Base-by-base conservation (phyloP, 176 grass and related monocot genomes). In the Aegilops sharonensis region DNA sequence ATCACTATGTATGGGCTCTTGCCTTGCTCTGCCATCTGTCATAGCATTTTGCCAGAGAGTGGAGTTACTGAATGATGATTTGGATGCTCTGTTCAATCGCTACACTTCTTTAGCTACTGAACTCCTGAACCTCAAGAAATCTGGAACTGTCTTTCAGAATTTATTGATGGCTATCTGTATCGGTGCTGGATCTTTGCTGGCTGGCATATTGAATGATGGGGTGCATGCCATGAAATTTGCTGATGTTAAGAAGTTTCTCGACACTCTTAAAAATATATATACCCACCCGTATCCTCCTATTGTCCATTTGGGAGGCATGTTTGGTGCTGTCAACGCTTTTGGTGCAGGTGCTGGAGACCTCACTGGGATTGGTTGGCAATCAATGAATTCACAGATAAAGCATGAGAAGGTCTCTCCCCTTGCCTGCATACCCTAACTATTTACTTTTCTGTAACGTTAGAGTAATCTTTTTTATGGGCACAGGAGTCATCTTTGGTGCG, bases 281-380 rank as follows among this genome's bases (percentile, higher is more conserved):
- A 95, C 42, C 81, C 86, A 74, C 20, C 83, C 91, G 40, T 89
- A 85, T 85, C 87, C 92, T 78, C 90, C 91, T 87, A 81, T 87
- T 89, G 93, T 94, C 73, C 88, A 92, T 78, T 92, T 98, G 90
- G 96, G 91, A 77, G 88, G 86, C 70, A 88, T 98, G 91, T 79
- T 98, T 61, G 96, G 93, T 87, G 65, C 90, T 83, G 93, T 92
- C 73, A 98, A 95, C 23, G 91, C 96, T 82, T 94, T 92, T 89
- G 96, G 96, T 76, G 90, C 93, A 82, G 84, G 80, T 86, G 90
- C 91, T 71, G 90, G 86, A 34, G 91, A 95, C 88, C 72, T 95
- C 45, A 84, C 73, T 89, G 88, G 86, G 39, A 83, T 86, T 67
- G 75, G 48, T 64, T 65, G 77, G 62, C 82, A 93, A 64, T 69